phyloP scores from a whole-genome alignment of 371 early-diverging fungal genomes.

The Mortierella sp. region DNA sequence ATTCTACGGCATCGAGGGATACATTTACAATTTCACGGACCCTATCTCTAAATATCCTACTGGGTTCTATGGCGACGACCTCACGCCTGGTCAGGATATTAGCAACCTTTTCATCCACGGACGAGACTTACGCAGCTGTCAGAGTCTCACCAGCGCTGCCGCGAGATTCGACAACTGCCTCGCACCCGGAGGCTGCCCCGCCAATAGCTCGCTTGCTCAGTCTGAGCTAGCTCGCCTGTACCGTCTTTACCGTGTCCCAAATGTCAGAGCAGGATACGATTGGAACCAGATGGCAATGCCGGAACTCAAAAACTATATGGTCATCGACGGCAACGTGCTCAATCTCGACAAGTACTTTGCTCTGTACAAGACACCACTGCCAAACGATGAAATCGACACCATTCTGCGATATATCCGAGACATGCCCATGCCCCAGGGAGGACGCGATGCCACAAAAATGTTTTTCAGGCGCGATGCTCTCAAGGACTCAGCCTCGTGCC shows the following conservation, averaged over 20 bases:
- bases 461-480: slow-evolving; percentile 69
- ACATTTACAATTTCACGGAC: slow-evolving; percentile 32
- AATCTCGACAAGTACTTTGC: slow-evolving; percentile 78
- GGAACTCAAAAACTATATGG: slow-evolving; percentile 69
- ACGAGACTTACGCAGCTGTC: slow-evolving; percentile 54
- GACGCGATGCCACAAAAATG: slow-evolving; percentile 77
- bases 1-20: slow-evolving; percentile 34
- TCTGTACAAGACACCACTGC: slow-evolving; percentile 58
- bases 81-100: slow-evolving; percentile 43
- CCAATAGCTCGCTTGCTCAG: slow-evolving; percentile 17
- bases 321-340: slow-evolving; percentile 82
- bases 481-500: slow-evolving; percentile 67
- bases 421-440: slow-evolving; percentile 56
- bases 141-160: slow-evolving; percentile 13
- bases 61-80: slow-evolving; percentile 26
- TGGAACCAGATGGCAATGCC: slow-evolving; percentile 72
- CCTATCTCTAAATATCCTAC: slow-evolving; percentile 10
- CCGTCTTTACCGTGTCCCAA: background rate
- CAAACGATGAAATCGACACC: slow-evolving; percentile 68
- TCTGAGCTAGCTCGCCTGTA: background rate
- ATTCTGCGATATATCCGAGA: slow-evolving; percentile 67
- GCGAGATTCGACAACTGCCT: slow-evolving; percentile 56
- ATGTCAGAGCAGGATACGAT: slow-evolving; percentile 73
- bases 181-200: slow-evolving; percentile 40
- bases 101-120: slow-evolving; percentile 56